These are phyloP conservation scores for Tetragonia tetragonoides DNA, from an alignment of 148 eudicot species.

Conservation along the genomic window DNA sequence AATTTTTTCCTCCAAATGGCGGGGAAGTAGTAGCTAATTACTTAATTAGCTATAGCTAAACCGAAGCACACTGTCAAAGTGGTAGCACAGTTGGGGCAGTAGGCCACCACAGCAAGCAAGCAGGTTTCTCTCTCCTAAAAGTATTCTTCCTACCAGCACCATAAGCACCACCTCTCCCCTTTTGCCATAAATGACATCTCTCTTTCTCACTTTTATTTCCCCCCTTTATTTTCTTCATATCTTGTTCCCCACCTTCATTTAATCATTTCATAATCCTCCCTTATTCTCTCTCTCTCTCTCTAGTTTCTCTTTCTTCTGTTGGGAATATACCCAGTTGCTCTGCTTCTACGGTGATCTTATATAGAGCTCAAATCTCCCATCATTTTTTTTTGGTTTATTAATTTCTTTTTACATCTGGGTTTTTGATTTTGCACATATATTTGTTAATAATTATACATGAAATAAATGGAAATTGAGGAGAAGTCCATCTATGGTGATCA, in stretches of 20 bases:
- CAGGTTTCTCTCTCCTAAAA: neutral
- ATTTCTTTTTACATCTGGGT: neutral
- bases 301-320: neutral
- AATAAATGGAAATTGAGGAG: slow-evolving; percentile 34
- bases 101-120: slow-evolving; percentile 14
- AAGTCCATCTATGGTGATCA: slow-evolving; percentile 23
- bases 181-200: slow-evolving; percentile 24
- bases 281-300: neutral
- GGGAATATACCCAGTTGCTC: neutral
- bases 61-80: too few relatives aligned
- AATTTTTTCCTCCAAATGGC: too few relatives aligned
- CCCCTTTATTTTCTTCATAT: neutral
- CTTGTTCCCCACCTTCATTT: neutral
- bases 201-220: neutral
- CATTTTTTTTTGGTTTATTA: neutral
- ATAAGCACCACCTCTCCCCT: slow-evolving; percentile 2
- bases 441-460: slow-evolving; percentile 4
- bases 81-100: neutral
- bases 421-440: neutral
- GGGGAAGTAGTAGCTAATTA: too few relatives aligned
- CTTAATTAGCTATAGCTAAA: too few relatives aligned
- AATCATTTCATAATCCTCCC: neutral
- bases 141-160: neutral
- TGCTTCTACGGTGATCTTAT: neutral
- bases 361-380: neutral